Conservation (phyloP, 2,329 filamentous ascomycete species). For the Achaetomium macrosporum region DNA sequence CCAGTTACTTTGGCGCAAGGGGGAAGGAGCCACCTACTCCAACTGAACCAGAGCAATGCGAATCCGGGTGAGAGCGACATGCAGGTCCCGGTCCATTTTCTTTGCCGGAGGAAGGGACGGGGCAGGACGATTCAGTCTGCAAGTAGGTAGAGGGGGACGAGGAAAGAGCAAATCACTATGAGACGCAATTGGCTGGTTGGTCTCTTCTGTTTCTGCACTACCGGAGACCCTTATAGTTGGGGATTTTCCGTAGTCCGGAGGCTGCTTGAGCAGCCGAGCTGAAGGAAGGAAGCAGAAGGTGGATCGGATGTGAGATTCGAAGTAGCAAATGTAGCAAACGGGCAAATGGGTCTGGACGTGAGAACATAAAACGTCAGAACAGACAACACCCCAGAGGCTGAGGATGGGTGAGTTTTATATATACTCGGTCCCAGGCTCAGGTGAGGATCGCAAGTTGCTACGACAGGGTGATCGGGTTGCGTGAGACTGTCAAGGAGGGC, state of each 20-base stretch:
- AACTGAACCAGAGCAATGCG: slow-evolving; percentile 44
- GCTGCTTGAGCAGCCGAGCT: background rate
- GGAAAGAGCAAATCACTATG: background rate
- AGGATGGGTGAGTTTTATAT: no score
- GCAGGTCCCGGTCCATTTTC: slow-evolving; percentile 37
- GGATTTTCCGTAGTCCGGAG: slow-evolving; percentile 31
- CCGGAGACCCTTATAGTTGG: slow-evolving; percentile 19
- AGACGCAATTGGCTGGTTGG: background rate
- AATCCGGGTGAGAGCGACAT: slow-evolving; percentile 39
- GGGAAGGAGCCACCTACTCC: slow-evolving; percentile 34
- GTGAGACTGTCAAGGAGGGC: background rate
- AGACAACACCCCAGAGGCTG: no score
- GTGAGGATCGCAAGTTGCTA: background rate
- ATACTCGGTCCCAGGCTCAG: background rate
- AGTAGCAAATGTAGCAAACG: no score
- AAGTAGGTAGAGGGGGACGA: background rate
- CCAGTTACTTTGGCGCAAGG: background rate
- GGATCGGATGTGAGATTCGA: no score
- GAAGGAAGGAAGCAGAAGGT: background rate
- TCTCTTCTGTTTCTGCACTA: background rate
- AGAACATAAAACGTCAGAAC: no score
- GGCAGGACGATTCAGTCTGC: background rate
- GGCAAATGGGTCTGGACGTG: no score
- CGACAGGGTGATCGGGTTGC: background rate
- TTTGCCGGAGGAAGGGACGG: slow-evolving; percentile 11